Percentiles rank a stretch among this genome's conserved stretches.
Evolutionary conservation across 2,329 filamentous ascomycete genomes (phyloP).

Genomic region (Xylaria hypoxylon): DNA sequence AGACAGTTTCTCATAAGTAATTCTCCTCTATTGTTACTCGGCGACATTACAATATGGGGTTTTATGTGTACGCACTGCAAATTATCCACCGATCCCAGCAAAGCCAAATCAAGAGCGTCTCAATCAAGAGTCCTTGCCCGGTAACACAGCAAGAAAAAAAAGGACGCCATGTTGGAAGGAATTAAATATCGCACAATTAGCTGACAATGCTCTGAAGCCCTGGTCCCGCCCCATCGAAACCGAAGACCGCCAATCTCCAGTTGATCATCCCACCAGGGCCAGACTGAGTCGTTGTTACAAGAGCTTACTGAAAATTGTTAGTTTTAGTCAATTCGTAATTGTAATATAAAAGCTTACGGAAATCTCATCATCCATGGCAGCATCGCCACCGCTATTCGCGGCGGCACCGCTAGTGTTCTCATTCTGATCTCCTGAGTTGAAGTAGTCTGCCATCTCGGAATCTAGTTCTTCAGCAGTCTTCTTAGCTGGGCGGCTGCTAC

Average conservation of each 20-base stretch:
- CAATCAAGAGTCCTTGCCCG: conserved; percentile 2
- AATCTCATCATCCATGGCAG: conserved; percentile 76
- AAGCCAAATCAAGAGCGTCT: conserved; percentile 8
- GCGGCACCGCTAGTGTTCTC: conserved; percentile 59
- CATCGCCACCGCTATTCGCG: conserved; percentile 58
- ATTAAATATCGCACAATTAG: conserved; percentile 21
- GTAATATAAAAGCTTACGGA: conserved; percentile 39
- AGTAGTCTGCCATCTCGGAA: conserved; percentile 98
- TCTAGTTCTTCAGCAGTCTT: conserved; percentile 97
- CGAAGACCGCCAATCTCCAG: neutral
- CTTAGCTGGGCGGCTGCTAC: conserved; percentile 75
- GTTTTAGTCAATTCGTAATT: neutral
- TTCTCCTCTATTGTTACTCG: conserved; percentile 18
- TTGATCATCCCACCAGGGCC: conserved; percentile 1
- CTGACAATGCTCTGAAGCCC: conserved; percentile 6
- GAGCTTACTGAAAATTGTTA: conserved; percentile 33
- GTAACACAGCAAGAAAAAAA: neutral
- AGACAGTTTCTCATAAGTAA: neutral
- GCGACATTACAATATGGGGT: conserved; percentile 35
- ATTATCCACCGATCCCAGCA: conserved; percentile 20
- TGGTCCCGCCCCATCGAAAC: neutral
- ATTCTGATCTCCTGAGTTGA: conserved; percentile 64
- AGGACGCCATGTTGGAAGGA: conserved; percentile 3
- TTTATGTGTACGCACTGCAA: conserved; percentile 20
- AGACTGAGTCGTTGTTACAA: neutral